A percentile compares a stretch with the other conserved stretches of the same genome.
Evolutionary conservation across 495 filamentous ascomycete species (phyloP).

Genomic region (Trichoderma asperelloides): DNA sequence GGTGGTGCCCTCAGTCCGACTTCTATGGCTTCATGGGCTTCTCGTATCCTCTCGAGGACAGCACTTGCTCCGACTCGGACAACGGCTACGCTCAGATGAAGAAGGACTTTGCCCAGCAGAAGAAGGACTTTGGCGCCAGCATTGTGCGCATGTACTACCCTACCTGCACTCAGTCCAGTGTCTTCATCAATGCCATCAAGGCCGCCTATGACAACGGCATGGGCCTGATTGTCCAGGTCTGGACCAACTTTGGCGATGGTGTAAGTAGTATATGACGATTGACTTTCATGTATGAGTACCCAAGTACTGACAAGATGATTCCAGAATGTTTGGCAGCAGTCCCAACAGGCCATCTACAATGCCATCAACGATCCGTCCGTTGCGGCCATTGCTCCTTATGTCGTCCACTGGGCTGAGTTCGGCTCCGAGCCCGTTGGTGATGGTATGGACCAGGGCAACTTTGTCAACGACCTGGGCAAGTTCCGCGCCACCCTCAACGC

Average conservation of each 20-base stretch:
- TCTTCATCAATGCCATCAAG: slow-evolving; percentile 16
- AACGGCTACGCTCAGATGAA: slow-evolving; percentile 16
- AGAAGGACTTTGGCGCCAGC: slow-evolving; percentile 14
- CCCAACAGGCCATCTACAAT: slow-evolving; percentile 15
- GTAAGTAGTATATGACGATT: slow-evolving; percentile 2
- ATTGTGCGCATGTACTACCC: slow-evolving; percentile 18
- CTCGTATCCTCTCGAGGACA: slow-evolving; percentile 15
- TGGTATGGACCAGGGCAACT: slow-evolving; percentile 18
- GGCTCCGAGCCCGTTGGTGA: slow-evolving; percentile 20
- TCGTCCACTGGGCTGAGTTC: slow-evolving; percentile 19
- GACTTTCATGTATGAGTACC: background rate
- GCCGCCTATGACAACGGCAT: slow-evolving; percentile 15
- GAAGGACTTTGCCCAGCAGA: slow-evolving; percentile 15
- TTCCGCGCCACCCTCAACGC: slow-evolving; percentile 14
- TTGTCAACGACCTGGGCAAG: slow-evolving; percentile 15
- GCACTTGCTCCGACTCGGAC: slow-evolving; percentile 10
- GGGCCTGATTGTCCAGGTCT: slow-evolving; percentile 17
- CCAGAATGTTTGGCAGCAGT: slow-evolving; percentile 14
- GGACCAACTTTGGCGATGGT: slow-evolving; percentile 16
- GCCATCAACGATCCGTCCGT: slow-evolving; percentile 13
- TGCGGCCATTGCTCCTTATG: slow-evolving; percentile 17
- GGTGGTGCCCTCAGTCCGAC: slow-evolving; percentile 15
- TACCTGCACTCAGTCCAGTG: slow-evolving; percentile 12
- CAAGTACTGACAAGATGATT: background rate
- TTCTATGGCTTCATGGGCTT: slow-evolving; percentile 17